Evolutionary conservation across 2,329 filamentous ascomycete genomes (phyloP).

Genomic region (Beauveria rudraprayagi): DNA sequence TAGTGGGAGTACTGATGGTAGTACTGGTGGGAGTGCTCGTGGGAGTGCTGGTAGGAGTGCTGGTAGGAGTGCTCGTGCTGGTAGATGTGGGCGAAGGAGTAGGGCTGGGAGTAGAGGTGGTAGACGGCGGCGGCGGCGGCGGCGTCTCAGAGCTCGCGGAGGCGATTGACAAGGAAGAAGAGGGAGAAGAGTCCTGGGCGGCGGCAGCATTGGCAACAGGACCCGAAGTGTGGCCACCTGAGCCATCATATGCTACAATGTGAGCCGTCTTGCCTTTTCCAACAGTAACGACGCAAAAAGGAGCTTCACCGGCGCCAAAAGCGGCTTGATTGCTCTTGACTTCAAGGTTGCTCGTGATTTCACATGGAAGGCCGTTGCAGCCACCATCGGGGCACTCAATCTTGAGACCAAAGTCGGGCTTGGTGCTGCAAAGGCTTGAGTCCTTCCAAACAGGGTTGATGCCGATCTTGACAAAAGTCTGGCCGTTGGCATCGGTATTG

Average conservation of each 20-base stretch:
- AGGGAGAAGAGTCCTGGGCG: conserved; percentile 14
- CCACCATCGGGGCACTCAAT: conserved; percentile 58
- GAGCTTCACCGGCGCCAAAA: conserved; percentile 57
- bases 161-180: conserved; percentile 6
- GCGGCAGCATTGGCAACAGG: conserved; percentile 12
- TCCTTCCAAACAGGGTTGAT: conserved; percentile 68
- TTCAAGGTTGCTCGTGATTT: conserved; percentile 57
- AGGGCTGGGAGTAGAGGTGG: conserved; percentile 18
- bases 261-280: conserved; percentile 57
- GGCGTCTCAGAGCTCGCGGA: conserved; percentile 14
- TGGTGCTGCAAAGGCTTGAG: conserved; percentile 43
- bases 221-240: conserved; percentile 14
- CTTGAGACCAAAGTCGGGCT: conserved; percentile 59
- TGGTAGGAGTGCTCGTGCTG: conserved; percentile 10
- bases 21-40: not conserved
- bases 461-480: conserved; percentile 67
- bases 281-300: conserved; percentile 72
- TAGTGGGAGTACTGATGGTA: conserved; percentile 13
- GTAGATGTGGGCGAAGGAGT: conserved; percentile 21
- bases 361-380: conserved; percentile 69
- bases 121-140: conserved; percentile 16
- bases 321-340: conserved; percentile 48
- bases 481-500: conserved; percentile 56
- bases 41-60: not conserved
- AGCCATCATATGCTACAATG: conserved; percentile 51